phyloP scores from a whole-genome alignment of 2,329 filamentous ascomycete genomes.

The Apiospora kogelbergensis region DNA sequence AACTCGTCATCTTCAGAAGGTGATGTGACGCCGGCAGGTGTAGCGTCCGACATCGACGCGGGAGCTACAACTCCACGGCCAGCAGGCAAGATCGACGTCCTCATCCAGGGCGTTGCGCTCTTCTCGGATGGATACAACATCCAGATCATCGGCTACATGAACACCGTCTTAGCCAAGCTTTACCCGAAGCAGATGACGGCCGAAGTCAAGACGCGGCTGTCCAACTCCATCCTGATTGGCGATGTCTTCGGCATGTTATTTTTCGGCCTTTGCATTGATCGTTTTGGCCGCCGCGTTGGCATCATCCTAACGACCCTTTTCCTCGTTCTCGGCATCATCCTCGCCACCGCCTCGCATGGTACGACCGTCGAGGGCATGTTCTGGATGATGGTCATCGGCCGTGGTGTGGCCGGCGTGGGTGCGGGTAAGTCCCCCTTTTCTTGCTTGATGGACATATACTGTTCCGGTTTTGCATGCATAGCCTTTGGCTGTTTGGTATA shows the following conservation, averaged over 20 bases:
- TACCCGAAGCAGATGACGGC: slow-evolving; percentile 34
- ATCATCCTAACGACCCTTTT: slow-evolving; percentile 45
- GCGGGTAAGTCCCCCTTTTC: slow-evolving; percentile 31
- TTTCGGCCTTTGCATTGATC: slow-evolving; percentile 43
- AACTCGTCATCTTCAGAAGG: neutral
- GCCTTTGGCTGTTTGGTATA: neutral
- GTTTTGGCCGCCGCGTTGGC: slow-evolving; percentile 44
- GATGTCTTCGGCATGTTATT: slow-evolving; percentile 41
- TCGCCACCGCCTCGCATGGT: slow-evolving; percentile 45
- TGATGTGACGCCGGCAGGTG: neutral
- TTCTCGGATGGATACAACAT: slow-evolving; percentile 37
- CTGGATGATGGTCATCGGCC: slow-evolving; percentile 51
- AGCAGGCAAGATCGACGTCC: slow-evolving; percentile 21
- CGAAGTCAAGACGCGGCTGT: slow-evolving; percentile 37
- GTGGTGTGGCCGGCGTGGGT: slow-evolving; percentile 48
- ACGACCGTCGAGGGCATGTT: slow-evolving; percentile 48
- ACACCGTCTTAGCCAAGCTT: slow-evolving; percentile 29
- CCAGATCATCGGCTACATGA: slow-evolving; percentile 34
- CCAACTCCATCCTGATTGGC: slow-evolving; percentile 40
- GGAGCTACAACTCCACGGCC: neutral
- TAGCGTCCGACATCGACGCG: neutral
- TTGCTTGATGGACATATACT: neutral
- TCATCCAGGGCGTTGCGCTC: slow-evolving; percentile 30
- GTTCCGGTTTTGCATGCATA: neutral
- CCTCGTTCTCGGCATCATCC: slow-evolving; percentile 44